A percentile compares a stretch with the other conserved stretches of the same genome.
Conservation (phyloP, 805 yeast genomes). For the Teunomyces gatunensis region DNA sequence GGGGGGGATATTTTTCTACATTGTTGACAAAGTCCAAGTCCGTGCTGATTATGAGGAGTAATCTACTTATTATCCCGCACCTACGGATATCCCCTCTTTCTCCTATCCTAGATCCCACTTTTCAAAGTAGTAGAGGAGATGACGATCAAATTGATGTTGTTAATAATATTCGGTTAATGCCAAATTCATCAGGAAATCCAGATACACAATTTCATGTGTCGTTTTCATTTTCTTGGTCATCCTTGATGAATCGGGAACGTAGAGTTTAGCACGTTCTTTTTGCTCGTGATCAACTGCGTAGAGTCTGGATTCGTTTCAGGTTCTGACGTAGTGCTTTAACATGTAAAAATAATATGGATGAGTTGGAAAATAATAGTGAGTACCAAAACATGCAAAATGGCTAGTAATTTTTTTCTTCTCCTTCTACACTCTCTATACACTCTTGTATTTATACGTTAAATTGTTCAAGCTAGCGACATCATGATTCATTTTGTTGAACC, state of each 20-base stretch:
- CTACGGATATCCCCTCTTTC: not conserved
- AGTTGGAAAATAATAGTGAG: not conserved
- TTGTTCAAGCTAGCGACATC: conserved; percentile 14
- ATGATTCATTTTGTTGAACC: conserved; percentile 10
- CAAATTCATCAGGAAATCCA: not conserved
- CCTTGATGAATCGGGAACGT: not conserved
- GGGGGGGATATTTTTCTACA: not conserved
- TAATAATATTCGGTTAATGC: too few species aligned
- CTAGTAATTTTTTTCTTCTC: not conserved
- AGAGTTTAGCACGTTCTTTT: too few species aligned
- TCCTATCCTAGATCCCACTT: not conserved
- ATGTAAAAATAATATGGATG: not conserved
- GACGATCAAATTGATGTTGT: too few species aligned
- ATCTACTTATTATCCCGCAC: not conserved
- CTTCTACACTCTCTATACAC: conserved; percentile 8
- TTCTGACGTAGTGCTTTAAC: not conserved
- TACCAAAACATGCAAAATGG: not conserved
- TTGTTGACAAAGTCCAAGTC: too few species aligned
- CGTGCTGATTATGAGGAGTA: too few species aligned
- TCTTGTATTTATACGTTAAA: conserved; percentile 22
- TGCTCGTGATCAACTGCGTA: too few species aligned
- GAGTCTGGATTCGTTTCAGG: not conserved
- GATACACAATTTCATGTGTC: not conserved
- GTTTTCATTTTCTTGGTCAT: not conserved
- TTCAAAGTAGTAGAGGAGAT: too few species aligned